Base-by-base conservation (phyloP, 1,139 yeast genomes). In the Candida buenavistaensis region DNA sequence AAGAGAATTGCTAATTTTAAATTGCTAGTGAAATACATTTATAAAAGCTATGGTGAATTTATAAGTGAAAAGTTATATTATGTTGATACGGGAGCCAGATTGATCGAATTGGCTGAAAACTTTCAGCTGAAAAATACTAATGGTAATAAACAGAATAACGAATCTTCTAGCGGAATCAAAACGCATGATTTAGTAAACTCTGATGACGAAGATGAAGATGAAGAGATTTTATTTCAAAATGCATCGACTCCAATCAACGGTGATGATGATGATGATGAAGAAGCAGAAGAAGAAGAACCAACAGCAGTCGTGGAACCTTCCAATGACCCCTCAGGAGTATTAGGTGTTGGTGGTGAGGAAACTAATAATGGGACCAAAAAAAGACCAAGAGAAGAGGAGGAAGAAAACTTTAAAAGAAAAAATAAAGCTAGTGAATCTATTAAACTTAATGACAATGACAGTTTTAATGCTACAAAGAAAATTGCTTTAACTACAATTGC, bases 11-110 rank as follows among this genome's bases (percentile, higher is more conserved):
- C 54, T 17, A 75, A 75, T 44, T 78, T 64, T 52, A 66, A 65
- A 37, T 40, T 66, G 8, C 48, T 84, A 37, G 76, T 78, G 5
- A 64, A 55, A 23, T 72, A 80, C 51, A 57, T 84, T 26, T 71
- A 71, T 36, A 59, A 64, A 2, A 62, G 66, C 21, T 76, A 69
- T 46, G 46, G 50, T 14, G 47, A 52, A 15, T 36, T 36, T 29
- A 21, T 39, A 11, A 37, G 24, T 4, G 28, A 27, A 12, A 50
- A 55, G 23, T 46, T 65, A 14, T 33, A 37, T 12, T 59, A 60
- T 41, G 68, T 60, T 4, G 48, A 48, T 14, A 60, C 68, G 1
- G 75, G 62, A 32, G 50, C 37, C 30, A 66, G 45, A 46, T 64
- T 54, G 44, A 54, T 52, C 43, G 62, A 49, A 37, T 52, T 47